A percentile compares a stretch with the other conserved stretches of the same genome.
phyloP scores from a whole-genome alignment of 768 basidiomycete genomes.

The Candolleomyces aberdarensis region DNA sequence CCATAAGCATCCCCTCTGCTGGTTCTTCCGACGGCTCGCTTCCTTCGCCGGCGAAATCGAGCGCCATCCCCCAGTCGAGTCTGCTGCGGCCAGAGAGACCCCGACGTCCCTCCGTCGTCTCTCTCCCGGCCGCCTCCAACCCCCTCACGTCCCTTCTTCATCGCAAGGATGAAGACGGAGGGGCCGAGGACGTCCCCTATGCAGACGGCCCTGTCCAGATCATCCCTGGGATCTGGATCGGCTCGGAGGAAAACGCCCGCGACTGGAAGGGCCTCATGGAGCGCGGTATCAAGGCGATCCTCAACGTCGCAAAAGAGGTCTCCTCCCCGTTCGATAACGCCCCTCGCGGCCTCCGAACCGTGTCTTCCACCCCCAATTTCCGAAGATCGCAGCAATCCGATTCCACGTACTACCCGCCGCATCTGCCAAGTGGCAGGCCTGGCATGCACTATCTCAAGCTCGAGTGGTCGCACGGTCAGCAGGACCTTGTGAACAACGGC shows the following conservation, averaged over 20 bases:
- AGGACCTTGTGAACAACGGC: constrained; percentile 76
- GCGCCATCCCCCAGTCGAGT: constrained; percentile 26
- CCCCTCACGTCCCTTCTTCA: constrained; percentile 43
- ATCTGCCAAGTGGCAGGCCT: constrained; percentile 67
- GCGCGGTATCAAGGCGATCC: constrained; percentile 72
- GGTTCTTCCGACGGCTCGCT: constrained; percentile 56
- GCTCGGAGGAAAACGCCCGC: constrained; percentile 87
- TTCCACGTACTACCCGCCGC: constrained; percentile 63
- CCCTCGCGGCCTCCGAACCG: constrained; percentile 51
- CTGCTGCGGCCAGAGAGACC: constrained; percentile 33
- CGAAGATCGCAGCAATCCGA: constrained; percentile 32
- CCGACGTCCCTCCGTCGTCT: constrained; percentile 69
- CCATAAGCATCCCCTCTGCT: constrained; percentile 62
- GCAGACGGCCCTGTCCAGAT: constrained; percentile 78
- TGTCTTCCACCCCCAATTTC: constrained; percentile 69
- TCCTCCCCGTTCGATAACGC: constrained; percentile 60
- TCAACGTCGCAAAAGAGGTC: constrained; percentile 95
- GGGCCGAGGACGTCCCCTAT: constrained; percentile 66
- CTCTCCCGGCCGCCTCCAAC: constrained; percentile 56
- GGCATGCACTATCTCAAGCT: constrained; percentile 86
- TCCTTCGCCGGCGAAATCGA: constrained; percentile 32
- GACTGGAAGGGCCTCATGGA: constrained; percentile 72
- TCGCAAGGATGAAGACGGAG: constrained; percentile 61
- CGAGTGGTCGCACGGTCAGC: constrained; percentile 92
- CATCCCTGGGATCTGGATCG: constrained; percentile 84